A percentile compares a stretch with the other conserved stretches of the same genome.
phyloP scores from a whole-genome alignment of 2,329 filamentous ascomycete species.

The Fusarium sp. region DNA sequence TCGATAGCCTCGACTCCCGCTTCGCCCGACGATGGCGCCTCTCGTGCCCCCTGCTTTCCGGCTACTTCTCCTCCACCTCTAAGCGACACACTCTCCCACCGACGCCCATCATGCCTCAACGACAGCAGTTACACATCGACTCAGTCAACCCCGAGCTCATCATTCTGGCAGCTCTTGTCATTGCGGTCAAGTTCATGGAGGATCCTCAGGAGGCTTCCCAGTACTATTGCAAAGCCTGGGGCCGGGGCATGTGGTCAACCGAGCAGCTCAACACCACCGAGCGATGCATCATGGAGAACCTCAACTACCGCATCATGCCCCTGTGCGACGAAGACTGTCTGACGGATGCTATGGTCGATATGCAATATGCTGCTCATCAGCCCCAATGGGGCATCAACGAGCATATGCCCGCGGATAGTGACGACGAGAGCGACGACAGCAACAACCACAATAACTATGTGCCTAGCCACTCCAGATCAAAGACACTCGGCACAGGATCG shows the following conservation, averaged over 20 bases:
- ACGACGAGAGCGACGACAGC: slow-evolving; percentile 43
- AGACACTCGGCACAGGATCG: slow-evolving; percentile 46
- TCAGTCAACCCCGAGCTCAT: slow-evolving; percentile 71
- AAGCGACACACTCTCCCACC: slow-evolving; percentile 63
- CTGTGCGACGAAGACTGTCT: slow-evolving; percentile 67
- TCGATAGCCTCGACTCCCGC: slow-evolving; percentile 71
- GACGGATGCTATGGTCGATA: slow-evolving; percentile 69
- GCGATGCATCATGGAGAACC: slow-evolving; percentile 70
- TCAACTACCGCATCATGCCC: slow-evolving; percentile 71
- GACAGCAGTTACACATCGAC: slow-evolving; percentile 65
- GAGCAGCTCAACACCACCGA: slow-evolving; percentile 73
- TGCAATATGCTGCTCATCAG: slow-evolving; percentile 65
- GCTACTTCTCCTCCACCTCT: slow-evolving; percentile 43
- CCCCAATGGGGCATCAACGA: slow-evolving; percentile 42
- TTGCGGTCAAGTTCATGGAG: slow-evolving; percentile 73
- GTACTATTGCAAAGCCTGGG: slow-evolving; percentile 66
- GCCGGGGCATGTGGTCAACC: slow-evolving; percentile 65
- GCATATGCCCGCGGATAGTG: slow-evolving; percentile 46
- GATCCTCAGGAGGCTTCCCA: slow-evolving; percentile 65
- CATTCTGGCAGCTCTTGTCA: slow-evolving; percentile 69
- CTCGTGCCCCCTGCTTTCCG: slow-evolving; percentile 61
- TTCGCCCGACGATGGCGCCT: slow-evolving; percentile 72
- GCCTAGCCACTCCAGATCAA: slow-evolving; percentile 50
- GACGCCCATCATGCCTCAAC: slow-evolving; percentile 47
- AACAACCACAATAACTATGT: slow-evolving; percentile 39